Conservation (phyloP, 2,329 filamentous ascomycete species). For the Ceratocystiopsis minuta region DNA sequence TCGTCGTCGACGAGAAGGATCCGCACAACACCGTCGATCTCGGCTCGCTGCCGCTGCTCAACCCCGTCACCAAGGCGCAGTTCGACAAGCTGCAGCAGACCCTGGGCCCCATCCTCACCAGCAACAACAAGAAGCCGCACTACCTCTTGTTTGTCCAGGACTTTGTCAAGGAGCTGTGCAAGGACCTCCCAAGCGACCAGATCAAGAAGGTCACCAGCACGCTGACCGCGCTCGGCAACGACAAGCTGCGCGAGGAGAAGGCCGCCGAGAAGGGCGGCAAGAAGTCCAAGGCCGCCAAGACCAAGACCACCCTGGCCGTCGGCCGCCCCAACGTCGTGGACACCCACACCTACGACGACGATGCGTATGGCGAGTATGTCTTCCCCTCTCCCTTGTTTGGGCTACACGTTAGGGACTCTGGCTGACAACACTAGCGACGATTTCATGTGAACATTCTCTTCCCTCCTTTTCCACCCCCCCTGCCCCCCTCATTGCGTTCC, state of each 20-base stretch:
- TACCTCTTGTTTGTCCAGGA: constrained; percentile 84
- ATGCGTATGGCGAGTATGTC: constrained; percentile 60
- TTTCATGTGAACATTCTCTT: constrained; percentile 44
- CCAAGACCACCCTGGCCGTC: constrained; percentile 67
- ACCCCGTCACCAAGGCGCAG: constrained; percentile 70
- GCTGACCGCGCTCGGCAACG: constrained; percentile 80
- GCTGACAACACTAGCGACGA: constrained; percentile 34
- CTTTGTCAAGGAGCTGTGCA: constrained; percentile 70
- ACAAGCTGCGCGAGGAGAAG: constrained; percentile 99
- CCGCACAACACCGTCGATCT: constrained; percentile 70
- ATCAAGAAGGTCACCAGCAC: constrained; percentile 89
- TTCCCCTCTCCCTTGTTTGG: neutral
- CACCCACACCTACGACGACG: constrained; percentile 54
- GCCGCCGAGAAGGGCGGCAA: constrained; percentile 81
- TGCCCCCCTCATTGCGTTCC: too few species aligned
- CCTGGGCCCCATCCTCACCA: constrained; percentile 58
- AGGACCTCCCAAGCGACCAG: constrained; percentile 77
- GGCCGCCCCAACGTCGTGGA: constrained; percentile 45
- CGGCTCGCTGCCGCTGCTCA: constrained; percentile 64
- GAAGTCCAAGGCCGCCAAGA: constrained; percentile 95
- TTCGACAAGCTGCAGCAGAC: constrained; percentile 65
- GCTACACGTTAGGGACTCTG: neutral
- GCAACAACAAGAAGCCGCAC: constrained; percentile 71
- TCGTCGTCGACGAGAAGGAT: constrained; percentile 54
- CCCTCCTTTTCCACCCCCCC: too few species aligned